Conservation (phyloP, 352 stramenopile genomes). For the Phytopythium chamaehyphon region DNA sequence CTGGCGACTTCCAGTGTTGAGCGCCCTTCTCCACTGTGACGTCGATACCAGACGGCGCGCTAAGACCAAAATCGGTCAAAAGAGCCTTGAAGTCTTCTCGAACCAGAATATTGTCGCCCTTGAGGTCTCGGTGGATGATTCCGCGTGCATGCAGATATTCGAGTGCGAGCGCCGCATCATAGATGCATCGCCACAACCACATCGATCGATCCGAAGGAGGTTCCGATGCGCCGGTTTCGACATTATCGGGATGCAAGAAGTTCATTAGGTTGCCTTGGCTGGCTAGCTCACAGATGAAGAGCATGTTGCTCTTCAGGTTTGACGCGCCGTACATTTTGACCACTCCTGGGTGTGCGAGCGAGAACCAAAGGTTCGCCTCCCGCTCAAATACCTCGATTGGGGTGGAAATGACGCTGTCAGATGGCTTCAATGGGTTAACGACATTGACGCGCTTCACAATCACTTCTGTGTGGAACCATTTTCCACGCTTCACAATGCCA, state of each 20-base stretch:
- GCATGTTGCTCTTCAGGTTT: constrained; percentile 16
- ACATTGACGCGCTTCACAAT: not conserved
- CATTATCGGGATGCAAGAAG: not conserved
- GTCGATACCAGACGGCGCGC: too few species aligned
- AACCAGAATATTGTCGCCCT: constrained; percentile 26
- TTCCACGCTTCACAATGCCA: not conserved
- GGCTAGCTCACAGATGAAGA: constrained; percentile 17
- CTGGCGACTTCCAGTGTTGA: too few species aligned
- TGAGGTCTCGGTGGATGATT: constrained; percentile 19
- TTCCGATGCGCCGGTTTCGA: too few species aligned
- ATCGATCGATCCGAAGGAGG: too few species aligned
- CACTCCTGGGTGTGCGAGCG: constrained; percentile 21
- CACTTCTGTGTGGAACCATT: constrained; percentile 5
- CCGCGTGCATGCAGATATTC: constrained; percentile 12
- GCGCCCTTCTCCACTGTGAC: too few species aligned
- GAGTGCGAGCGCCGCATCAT: constrained; percentile 18
- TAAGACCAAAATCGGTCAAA: too few species aligned
- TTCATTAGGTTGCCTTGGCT: not conserved
- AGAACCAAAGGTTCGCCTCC: constrained; percentile 20
- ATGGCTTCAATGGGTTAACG: too few species aligned
- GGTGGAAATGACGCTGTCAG: too few species aligned
- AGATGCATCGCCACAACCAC: constrained; percentile 9
- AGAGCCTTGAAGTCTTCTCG: too few species aligned
- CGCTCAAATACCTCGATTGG: too few species aligned
- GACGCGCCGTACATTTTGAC: constrained; percentile 23